These are phyloP conservation scores for Candida boleticola DNA, from an alignment of 805 yeast genomes.

Conservation along the genomic window DNA sequence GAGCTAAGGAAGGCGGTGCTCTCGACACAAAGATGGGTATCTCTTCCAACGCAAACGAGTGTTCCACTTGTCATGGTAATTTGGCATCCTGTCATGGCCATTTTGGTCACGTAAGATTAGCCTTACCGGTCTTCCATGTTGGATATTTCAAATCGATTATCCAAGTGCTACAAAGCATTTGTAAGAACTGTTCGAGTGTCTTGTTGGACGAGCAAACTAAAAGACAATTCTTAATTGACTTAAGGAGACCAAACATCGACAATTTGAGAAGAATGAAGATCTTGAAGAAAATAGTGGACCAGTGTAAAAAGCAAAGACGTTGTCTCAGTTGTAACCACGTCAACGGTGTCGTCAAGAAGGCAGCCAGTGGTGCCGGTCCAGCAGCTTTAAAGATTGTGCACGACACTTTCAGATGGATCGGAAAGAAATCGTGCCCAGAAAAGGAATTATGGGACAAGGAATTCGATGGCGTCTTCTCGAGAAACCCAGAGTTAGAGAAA, in stretches of 20 bases:
- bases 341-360: slow-evolving; percentile 96
- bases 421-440: slow-evolving; percentile 84
- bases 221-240: slow-evolving; percentile 67
- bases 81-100: slow-evolving; percentile 97
- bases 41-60: slow-evolving; percentile 79
- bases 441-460: slow-evolving; percentile 85
- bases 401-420: slow-evolving; percentile 93
- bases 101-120: slow-evolving; percentile 91
- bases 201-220: slow-evolving; percentile 72
- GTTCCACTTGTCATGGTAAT: slow-evolving; percentile 89
- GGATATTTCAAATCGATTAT: slow-evolving; percentile 94
- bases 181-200: slow-evolving; percentile 83
- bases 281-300: slow-evolving; percentile 78
- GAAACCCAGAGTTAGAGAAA: slow-evolving; percentile 86
- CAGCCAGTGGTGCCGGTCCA: slow-evolving; percentile 86
- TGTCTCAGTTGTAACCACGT: slow-evolving; percentile 84
- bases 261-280: slow-evolving; percentile 90
- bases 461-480: slow-evolving; percentile 66
- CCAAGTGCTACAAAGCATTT: slow-evolving; percentile 82
- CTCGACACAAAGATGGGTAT: slow-evolving; percentile 93
- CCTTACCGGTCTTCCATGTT: slow-evolving; percentile 95
- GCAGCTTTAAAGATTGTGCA: slow-evolving; percentile 95
- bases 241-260: slow-evolving; percentile 85
- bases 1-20: slow-evolving; percentile 84
- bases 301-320: slow-evolving; percentile 92